Base-by-base conservation (phyloP, 148 eudicot species). In the Nepenthes gracilis region DNA sequence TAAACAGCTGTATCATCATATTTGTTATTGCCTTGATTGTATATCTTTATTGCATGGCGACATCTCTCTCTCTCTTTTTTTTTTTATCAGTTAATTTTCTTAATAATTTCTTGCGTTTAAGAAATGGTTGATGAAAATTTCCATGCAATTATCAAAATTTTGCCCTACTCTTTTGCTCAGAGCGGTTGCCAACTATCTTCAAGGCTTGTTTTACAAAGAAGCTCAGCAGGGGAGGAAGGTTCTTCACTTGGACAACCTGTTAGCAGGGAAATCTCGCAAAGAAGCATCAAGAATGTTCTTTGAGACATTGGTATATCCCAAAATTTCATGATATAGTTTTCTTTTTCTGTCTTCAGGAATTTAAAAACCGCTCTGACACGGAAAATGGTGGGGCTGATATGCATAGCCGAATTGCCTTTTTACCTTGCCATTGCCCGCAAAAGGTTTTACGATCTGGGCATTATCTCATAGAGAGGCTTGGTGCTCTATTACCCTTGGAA, bases 251-350 rank as follows among this genome's bases (percentile, higher is more conserved):
- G 91, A 81, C 74, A 81, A 71, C 67, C 81, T 94, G 34, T 78
- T 94, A 55, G 74, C 64, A 59, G 84, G 92, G 35, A 94, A 94
- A 83, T 71, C 95, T 47, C 90, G 99, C 13, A 94, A 94, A 80
- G 99, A 94, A 75, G 99, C 99, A 14, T 86, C 99, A 12, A 81
- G 99, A 74, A 84, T 94, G 99, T 94, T 94, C 70, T 94, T 94
- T 63, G 99, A 94, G 76, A 81, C 99, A 36, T 67, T 94, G 99
- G 99, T 94, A 84, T 52, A 85, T 64, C 45, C 61, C 40, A 38
- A 49, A 49, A 5, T 49, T 49, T 49, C 53, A 5, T 12, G 13
- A n/a, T 5, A 10, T 49, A 49, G n/a, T 2, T 10, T 49, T 49
- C n/a, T 49, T 0, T 23, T 23, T 23, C 45, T 40, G 8, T 3